Evolutionary conservation across 495 filamentous ascomycete genomes (phyloP).

Genomic region (Cercophora newfieldiana): DNA sequence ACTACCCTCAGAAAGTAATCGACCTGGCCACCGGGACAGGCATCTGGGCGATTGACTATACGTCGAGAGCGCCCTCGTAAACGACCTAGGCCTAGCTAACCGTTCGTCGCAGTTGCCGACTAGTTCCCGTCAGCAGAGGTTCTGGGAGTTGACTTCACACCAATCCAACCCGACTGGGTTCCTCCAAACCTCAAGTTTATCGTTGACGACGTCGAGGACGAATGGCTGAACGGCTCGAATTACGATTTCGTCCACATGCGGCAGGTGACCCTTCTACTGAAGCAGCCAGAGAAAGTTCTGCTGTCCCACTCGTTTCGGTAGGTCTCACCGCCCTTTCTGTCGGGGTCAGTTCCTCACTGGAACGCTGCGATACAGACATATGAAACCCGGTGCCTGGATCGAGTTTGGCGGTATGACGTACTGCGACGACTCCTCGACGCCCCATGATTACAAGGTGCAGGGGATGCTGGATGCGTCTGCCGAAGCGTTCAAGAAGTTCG

Average conservation of each 20-base stretch:
- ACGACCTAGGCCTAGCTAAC: too few species aligned
- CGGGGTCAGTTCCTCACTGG: slow-evolving; percentile 36
- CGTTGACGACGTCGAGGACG: slow-evolving; percentile 41
- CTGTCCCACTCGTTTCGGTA: slow-evolving; percentile 28
- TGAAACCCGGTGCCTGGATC: slow-evolving; percentile 32
- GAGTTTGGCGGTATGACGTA: slow-evolving; percentile 35
- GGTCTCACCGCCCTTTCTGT: slow-evolving; percentile 2
- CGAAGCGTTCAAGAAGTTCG: slow-evolving; percentile 27
- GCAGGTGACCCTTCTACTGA: slow-evolving; percentile 43
- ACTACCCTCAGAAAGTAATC: slow-evolving; percentile 40
- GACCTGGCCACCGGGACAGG: slow-evolving; percentile 56
- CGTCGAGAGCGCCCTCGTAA: slow-evolving; percentile 20
- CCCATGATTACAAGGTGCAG: slow-evolving; percentile 32
- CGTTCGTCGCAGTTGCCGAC: slow-evolving; percentile 37
- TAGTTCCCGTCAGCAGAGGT: slow-evolving; percentile 34
- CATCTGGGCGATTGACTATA: slow-evolving; percentile 49
- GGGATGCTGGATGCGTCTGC: slow-evolving; percentile 29
- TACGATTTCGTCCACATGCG: slow-evolving; percentile 41
- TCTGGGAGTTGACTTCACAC: slow-evolving; percentile 29
- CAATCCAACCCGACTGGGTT: slow-evolving; percentile 44
- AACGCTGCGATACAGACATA: slow-evolving; percentile 37
- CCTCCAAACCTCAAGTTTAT: slow-evolving; percentile 37
- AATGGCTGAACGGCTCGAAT: slow-evolving; percentile 35
- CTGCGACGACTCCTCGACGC: slow-evolving; percentile 34
- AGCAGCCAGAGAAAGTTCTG: slow-evolving; percentile 39